These are phyloP conservation scores for Plasmodium coatneyi DNA, from an alignment of 169 alveolate species.

Conservation along the genomic window DNA sequence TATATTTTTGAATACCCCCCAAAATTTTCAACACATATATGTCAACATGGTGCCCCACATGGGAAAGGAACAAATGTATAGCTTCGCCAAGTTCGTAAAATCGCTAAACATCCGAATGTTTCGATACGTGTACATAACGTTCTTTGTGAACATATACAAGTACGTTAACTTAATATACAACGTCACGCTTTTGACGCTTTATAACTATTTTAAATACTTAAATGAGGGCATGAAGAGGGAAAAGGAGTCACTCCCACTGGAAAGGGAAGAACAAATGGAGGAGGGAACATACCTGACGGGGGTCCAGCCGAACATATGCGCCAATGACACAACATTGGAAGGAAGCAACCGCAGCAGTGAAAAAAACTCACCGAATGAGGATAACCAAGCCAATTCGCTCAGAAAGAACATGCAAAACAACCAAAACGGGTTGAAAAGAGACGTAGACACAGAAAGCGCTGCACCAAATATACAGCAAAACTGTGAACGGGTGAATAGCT, in stretches of 20 bases:
- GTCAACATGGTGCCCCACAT: conserved; percentile 33
- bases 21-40: conserved; percentile 46
- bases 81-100: conserved; percentile 28
- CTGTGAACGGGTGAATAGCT: background rate
- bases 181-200: conserved; percentile 33
- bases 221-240: conserved; percentile 1
- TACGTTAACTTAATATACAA: conserved; percentile 39
- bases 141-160: conserved; percentile 56
- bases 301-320: no score
- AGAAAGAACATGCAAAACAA: background rate
- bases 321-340: background rate
- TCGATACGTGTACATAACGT: conserved; percentile 53
- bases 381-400: background rate
- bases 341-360: background rate
- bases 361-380: background rate
- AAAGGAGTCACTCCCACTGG: background rate
- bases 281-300: background rate
- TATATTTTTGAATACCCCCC: conserved; percentile 56
- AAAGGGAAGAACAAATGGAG: background rate
- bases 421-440: background rate
- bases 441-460: background rate
- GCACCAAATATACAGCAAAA: background rate
- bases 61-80: conserved; percentile 10
- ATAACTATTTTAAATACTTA: conserved; percentile 15
- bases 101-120: conserved; percentile 47